phyloP scores from a whole-genome alignment of 805 yeast species.

The Pichia manshurica region DNA sequence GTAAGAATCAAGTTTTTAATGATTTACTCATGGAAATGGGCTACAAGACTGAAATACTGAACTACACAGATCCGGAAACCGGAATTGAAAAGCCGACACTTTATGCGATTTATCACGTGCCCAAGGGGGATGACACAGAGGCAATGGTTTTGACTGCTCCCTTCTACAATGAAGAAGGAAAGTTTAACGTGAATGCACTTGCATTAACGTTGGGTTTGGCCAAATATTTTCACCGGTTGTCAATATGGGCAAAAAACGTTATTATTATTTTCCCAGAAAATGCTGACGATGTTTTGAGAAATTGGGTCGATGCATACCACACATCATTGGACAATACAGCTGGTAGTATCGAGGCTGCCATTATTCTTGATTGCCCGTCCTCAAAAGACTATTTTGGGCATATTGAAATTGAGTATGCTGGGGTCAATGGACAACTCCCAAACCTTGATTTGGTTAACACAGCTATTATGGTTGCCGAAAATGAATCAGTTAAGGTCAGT shows the following conservation, averaged over 20 bases:
- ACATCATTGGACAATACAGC: conserved; percentile 79
- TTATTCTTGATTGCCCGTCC: conserved; percentile 72
- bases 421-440: conserved; percentile 93
- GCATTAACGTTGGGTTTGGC: conserved; percentile 68
- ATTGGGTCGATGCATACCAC: conserved; percentile 95
- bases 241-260: conserved; percentile 93
- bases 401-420: conserved; percentile 74
- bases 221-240: conserved; percentile 75
- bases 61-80: conserved; percentile 16
- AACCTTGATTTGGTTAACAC: conserved; percentile 85
- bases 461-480: conserved; percentile 65
- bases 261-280: conserved; percentile 79
- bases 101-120: conserved; percentile 84
- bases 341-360: conserved; percentile 88
- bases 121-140: conserved; percentile 94
- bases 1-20: conserved; percentile 43
- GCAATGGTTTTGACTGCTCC: conserved; percentile 89
- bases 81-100: conserved; percentile 29
- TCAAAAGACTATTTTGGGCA: conserved; percentile 62
- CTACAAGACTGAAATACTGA: conserved; percentile 49
- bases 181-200: conserved; percentile 73
- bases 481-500: conserved; percentile 67
- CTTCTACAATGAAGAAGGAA: conserved; percentile 64
- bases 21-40: conserved; percentile 70
- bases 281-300: conserved; percentile 58